These are phyloP conservation scores for Tylopilus sp. DNA, from an alignment of 768 basidiomycete genomes.

Conservation along the genomic window DNA sequence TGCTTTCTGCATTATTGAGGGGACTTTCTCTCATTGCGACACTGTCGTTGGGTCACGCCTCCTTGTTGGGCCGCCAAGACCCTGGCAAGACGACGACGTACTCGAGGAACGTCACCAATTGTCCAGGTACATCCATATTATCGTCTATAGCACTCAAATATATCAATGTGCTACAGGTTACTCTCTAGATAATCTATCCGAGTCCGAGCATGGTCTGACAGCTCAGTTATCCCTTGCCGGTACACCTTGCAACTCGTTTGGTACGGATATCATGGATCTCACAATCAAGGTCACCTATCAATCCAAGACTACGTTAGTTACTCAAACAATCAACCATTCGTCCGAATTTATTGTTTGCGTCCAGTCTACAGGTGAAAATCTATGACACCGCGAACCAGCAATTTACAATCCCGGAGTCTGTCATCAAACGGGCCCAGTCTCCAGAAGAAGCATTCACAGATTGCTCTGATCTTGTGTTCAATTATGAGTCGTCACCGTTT, in stretches of 20 bases:
- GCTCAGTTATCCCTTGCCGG: constrained; percentile 56
- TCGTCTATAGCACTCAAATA: neutral
- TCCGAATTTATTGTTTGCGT: neutral
- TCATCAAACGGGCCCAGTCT: constrained; percentile 42
- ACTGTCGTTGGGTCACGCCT: neutral
- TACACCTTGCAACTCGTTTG: constrained; percentile 61
- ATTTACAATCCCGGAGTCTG: constrained; percentile 60
- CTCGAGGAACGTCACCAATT: constrained; percentile 31
- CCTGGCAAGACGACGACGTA: constrained; percentile 2
- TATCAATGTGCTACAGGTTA: constrained; percentile 45
- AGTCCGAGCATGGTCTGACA: constrained; percentile 47
- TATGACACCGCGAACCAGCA: constrained; percentile 58
- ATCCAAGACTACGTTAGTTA: constrained; percentile 43
- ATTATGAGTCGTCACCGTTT: constrained; percentile 62
- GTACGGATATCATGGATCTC: constrained; percentile 52
- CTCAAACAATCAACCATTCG: neutral
- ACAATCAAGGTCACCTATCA: constrained; percentile 68
- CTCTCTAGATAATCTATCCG: constrained; percentile 41
- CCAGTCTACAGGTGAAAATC: constrained; percentile 68
- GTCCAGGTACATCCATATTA: constrained; percentile 25
- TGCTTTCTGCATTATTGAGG: constrained; percentile 4
- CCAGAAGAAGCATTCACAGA: constrained; percentile 34
- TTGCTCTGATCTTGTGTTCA: constrained; percentile 65
- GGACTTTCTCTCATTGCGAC: constrained; percentile 5
- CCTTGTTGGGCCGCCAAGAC: constrained; percentile 5